Evolutionary conservation across 116 monocot species (phyloP).

Genomic region (Dioscorea cayenensis): DNA sequence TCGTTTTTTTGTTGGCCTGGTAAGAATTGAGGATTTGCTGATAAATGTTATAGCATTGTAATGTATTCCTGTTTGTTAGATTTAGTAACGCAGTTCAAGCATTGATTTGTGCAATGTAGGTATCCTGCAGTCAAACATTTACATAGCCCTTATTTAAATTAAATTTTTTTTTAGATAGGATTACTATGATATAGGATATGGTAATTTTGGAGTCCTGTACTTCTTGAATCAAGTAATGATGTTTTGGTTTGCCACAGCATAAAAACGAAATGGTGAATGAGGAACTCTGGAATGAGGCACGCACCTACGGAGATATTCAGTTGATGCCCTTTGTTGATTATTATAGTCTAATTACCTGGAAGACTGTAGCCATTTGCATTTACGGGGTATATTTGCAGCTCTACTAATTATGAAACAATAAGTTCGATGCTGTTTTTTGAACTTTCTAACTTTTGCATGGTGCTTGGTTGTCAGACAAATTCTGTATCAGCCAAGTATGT

Average conservation of each 20-base stretch:
- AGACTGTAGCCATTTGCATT: constrained; percentile 90
- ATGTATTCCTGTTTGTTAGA: no score
- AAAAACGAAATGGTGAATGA: constrained; percentile 93
- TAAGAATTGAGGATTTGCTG: constrained; percentile 17
- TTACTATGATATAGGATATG: no score
- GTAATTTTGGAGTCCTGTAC: no score
- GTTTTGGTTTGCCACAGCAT: constrained; percentile 43
- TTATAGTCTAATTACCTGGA: constrained; percentile 87
- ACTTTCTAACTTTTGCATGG: neutral
- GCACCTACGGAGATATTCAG: constrained; percentile 89
- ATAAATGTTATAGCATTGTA: neutral
- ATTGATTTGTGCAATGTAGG: no score
- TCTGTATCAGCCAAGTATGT: constrained; percentile 71
- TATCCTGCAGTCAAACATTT: no score
- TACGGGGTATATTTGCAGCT: constrained; percentile 63
- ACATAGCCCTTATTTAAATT: no score
- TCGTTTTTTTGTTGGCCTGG: constrained; percentile 98
- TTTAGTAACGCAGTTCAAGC: no score
- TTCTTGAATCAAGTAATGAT: neutral
- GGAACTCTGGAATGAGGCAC: constrained; percentile 93
- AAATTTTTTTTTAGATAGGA: no score
- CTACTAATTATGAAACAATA: neutral
- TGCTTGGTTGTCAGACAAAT: constrained; percentile 39
- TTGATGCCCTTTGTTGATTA: constrained; percentile 98
- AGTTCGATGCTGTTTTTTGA: neutral